Percentiles rank a stretch among this genome's conserved stretches.
phyloP scores from a whole-genome alignment of 352 stramenopile genomes.

The Blastocystis sp. region DNA sequence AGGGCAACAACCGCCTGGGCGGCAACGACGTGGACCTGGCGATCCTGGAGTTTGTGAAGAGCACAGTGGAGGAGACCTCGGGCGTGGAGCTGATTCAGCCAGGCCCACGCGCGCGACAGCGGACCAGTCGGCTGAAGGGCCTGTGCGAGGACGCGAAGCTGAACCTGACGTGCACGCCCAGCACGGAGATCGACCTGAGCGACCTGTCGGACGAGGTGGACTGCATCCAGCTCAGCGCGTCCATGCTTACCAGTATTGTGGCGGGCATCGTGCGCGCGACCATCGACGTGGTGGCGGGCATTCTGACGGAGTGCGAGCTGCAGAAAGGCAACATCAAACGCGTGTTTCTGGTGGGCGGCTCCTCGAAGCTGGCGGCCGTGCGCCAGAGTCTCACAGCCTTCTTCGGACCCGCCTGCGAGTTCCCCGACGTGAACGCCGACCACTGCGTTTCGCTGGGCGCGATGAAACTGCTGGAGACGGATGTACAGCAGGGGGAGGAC shows the following conservation, averaged over 20 bases:
- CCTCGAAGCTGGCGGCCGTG: conserved; percentile 3
- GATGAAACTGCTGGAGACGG: neutral
- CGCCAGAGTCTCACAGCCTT: neutral
- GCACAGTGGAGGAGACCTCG: conserved; percentile 89
- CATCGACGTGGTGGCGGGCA: neutral
- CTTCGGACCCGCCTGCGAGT: conserved; percentile 1
- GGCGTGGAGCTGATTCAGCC: conserved; percentile 83
- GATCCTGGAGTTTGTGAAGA: conserved; percentile 86
- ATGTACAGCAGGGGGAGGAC: neutral
- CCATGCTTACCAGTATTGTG: neutral
- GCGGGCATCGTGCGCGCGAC: neutral
- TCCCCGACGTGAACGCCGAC: conserved; percentile 9
- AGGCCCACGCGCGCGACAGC: neutral
- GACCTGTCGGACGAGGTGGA: neutral
- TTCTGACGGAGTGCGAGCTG: conserved; percentile 7
- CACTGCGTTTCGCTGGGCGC: conserved; percentile 35
- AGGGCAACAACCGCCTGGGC: conserved; percentile 73
- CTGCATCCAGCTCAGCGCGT: neutral
- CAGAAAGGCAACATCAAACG: conserved; percentile 9
- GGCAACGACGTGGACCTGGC: conserved; percentile 78
- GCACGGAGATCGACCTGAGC: conserved; percentile 18
- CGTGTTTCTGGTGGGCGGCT: conserved; percentile 38
- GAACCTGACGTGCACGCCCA: neutral
- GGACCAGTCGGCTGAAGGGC: neutral
- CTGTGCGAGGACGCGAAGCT: conserved; percentile 37